Conservation (phyloP, 2,329 filamentous ascomycete genomes). For the Colletotrichum acutatum region DNA sequence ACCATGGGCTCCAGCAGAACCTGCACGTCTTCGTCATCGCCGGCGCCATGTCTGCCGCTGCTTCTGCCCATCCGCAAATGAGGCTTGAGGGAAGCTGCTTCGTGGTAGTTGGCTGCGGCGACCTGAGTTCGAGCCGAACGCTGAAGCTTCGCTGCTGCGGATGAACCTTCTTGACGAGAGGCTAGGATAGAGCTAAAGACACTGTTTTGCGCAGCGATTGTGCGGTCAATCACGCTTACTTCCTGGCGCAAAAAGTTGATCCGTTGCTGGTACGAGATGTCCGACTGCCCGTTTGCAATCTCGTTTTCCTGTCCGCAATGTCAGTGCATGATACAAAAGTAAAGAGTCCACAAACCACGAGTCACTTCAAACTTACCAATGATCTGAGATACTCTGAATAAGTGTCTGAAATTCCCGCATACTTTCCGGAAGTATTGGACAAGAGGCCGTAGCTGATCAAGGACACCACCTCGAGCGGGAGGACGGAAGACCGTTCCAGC, state of each 20-base stretch:
- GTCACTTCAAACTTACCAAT: slow-evolving; percentile 45
- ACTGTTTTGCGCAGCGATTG: slow-evolving; percentile 45
- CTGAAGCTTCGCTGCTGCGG: slow-evolving; percentile 30
- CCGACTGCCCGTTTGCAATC: slow-evolving; percentile 51
- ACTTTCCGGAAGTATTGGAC: slow-evolving; percentile 49
- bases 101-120: slow-evolving; percentile 10
- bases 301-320: slow-evolving; percentile 47
- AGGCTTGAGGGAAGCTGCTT: slow-evolving; percentile 15
- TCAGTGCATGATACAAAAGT: slow-evolving; percentile 35
- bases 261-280: slow-evolving; percentile 53
- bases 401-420: slow-evolving; percentile 51
- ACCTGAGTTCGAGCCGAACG: slow-evolving; percentile 35
- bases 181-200: slow-evolving; percentile 43
- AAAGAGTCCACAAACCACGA: not conserved
- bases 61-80: slow-evolving; percentile 15
- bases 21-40: slow-evolving; percentile 16
- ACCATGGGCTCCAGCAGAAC: slow-evolving; percentile 12
- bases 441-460: slow-evolving; percentile 52
- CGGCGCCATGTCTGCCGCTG: slow-evolving; percentile 8
- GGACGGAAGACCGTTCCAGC: slow-evolving; percentile 49
- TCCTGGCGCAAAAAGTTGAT: slow-evolving; percentile 55
- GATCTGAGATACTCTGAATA: slow-evolving; percentile 55
- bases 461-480: slow-evolving; percentile 55
- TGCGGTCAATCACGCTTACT: slow-evolving; percentile 49
- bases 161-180: not conserved